Evolutionary conservation across 2,329 filamentous ascomycete species (phyloP), one percentile per base, ranked within the genome.

Genomic region (Nothomitra cinnamomea): DNA sequence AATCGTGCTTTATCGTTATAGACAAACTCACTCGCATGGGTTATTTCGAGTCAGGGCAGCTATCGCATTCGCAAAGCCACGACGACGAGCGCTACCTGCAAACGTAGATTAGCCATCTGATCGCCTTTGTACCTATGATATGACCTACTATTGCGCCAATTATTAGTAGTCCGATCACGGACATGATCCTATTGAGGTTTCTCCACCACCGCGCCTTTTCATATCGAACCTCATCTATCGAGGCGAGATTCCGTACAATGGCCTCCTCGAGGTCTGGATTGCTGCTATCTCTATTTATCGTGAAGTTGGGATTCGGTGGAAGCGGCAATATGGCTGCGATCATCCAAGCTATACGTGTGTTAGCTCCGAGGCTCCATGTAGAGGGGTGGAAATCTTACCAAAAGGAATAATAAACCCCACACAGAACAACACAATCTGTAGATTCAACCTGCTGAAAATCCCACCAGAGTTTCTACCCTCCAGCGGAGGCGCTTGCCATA

Each of bases 391-490:
- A 17, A 35, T 66, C 78, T 67, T 69, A 83, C 80, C 73, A 56
- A 87, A 74, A 4, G 86, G 87, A 61, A 87, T 79, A 48, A 90
- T 69, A 62, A 94, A 94, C 22, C 87, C 87, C 48, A 83, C 42
- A 54, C 81, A 78, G 67, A 94, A 94, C 50, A 86, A 70, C 52
- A 83, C 70, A 28, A 90, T 75, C 65, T 94, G 87, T 48, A 80
- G 69, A 62, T 89, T 89, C 57, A 84, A 77, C 57, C 77, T 76
- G 51, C 80, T 81, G 57, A 83, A 73, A 2, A 78, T 62, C 15
- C 76, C 74, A 36, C 76, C 77, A 40, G 80, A 78, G 2, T 76
- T 67, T 8, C 76, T 76, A 67, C 81, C 84, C 56, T 80, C 78
- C 21, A 84, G 69, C 1, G 80, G 82, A 1, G 87, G 87, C 1